Evolutionary conservation across 2,329 filamentous ascomycete genomes (phyloP), one percentile per base, ranked within the genome.

Genomic region (Aureobasidium sp.): DNA sequence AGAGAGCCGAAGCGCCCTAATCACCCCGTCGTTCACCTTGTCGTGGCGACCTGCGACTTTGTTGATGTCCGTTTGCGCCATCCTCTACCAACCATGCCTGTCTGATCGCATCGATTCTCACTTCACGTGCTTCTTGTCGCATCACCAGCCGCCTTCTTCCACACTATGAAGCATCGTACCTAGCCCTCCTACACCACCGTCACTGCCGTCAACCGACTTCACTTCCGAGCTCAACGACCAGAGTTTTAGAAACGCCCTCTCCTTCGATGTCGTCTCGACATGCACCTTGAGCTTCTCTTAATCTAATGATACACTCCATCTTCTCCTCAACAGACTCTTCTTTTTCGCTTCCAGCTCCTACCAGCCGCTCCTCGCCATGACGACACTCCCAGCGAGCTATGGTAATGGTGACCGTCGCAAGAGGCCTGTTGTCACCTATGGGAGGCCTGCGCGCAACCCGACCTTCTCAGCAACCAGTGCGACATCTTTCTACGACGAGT

Each of bases 361-460:
- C 39, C 9, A 22, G 25, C 5, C 27, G 7, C 14, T 14, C 6
- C n/a, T 41, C n/a, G n/a, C 17, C 25, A 62, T 62, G 60, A 29
- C 48, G 22, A 34, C 51, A 3, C 41, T 62, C 8, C 49, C 60
- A 22, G 41, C 31, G 20, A 53, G 25, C 39, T 37, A 61, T 31
- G 42, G 29, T 7, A 22, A 22, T 31, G 41, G 45, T 14, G 39
- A 52, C 15, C 53, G 61, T 34, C 62, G 73, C 61, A 75, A 74
- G 68, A 74, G 71, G 62, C 62, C 71, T 42, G 57, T 60, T 17
- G 68, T 74, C 12, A 77, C 74, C 8, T 77, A 77, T 61, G 74
- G 74, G 55, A 74, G 72, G 65, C 57, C 70, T 20, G 68, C 71
- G 62, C 72, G 73, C 52, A 65, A 48, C 14, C 65, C 65, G 6